Base-by-base conservation (phyloP, 2,329 filamentous ascomycete species). In the Colletotrichum tamarilloi region DNA sequence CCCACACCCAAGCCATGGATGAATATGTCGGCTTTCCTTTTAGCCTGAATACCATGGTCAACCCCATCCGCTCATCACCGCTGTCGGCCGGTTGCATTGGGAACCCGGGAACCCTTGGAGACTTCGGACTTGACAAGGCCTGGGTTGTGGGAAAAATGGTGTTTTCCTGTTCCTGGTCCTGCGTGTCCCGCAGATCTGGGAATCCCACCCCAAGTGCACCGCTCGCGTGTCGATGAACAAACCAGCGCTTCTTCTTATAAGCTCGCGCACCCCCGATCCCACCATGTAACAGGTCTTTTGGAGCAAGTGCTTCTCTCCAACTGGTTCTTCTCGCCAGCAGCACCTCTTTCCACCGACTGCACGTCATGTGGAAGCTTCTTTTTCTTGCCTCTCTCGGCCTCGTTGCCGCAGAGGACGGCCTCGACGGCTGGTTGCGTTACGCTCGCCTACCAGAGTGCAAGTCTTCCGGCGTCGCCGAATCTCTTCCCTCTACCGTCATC, bases 351-450 rank as follows among this genome's bases (percentile, higher is more conserved):
- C 14, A 24, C 64, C 55, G 11, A 53, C 38, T 46, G 38, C 49
- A 16, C 52, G 30, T 11, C 60, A 81, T 82, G 80, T 79, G 79
- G 68, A 75, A 75, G 56, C 66, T 77, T 46, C 76, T 78, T 74
- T 68, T 80, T 59, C 60, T 81, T 46, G 75, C 78, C 66, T 73
- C 76, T 52, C 72, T 82, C 74, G 80, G 82, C 77, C 77, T 86
- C 49, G 85, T 78, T 53, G 80, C 81, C 57, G 90, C 90, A 52
- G 91, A 93, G 77, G 87, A 89, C 77, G 92, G 92, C 12, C 81
- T 91, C 28, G 83, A 87, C 69, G 91, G 84, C 60, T 93, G 92
- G 92, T 80, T 93, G 68, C 87, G 92, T 62, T 93, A 93, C 78
- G 90, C 91, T 38, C 84, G 86, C 9, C 77, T 92, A 22, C 75